These are phyloP conservation scores for Beauveria sp. DNA, from an alignment of 2,329 filamentous ascomycete species.

Conservation along the genomic window DNA sequence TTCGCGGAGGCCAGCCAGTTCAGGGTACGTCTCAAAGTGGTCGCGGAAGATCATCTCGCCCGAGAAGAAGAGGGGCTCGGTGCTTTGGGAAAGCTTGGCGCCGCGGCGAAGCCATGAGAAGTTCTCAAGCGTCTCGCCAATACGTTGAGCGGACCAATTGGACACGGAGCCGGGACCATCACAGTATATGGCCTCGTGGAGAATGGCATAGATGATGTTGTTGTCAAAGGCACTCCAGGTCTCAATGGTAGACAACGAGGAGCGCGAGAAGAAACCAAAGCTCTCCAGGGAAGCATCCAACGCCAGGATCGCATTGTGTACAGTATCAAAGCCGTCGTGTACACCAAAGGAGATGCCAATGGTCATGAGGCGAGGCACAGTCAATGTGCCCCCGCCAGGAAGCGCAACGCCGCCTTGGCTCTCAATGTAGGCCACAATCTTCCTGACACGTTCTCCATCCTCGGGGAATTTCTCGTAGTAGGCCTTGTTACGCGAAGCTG, in stretches of 20 bases:
- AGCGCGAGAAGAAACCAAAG: slow-evolving; percentile 67
- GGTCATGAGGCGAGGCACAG: slow-evolving; percentile 66
- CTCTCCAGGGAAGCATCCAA: slow-evolving; percentile 66
- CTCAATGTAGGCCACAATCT: slow-evolving; percentile 58
- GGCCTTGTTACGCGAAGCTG: slow-evolving; percentile 62
- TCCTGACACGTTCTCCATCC: slow-evolving; percentile 61
- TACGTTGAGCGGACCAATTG: slow-evolving; percentile 66
- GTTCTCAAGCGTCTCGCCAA: slow-evolving; percentile 41
- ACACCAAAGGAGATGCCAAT: slow-evolving; percentile 72
- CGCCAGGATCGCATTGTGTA: slow-evolving; percentile 68
- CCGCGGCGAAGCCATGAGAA: slow-evolving; percentile 44
- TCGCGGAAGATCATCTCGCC: slow-evolving; percentile 90
- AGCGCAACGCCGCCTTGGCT: slow-evolving; percentile 50
- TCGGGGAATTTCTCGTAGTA: slow-evolving; percentile 85
- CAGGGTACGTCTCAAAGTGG: slow-evolving; percentile 74
- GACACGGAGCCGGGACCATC: slow-evolving; percentile 55
- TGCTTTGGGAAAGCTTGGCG: slow-evolving; percentile 17
- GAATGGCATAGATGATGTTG: slow-evolving; percentile 72
- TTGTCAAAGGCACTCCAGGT: slow-evolving; percentile 62
- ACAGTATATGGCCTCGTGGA: slow-evolving; percentile 87
- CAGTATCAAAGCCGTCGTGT: slow-evolving; percentile 66
- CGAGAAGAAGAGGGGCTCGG: slow-evolving; percentile 64
- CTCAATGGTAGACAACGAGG: slow-evolving; percentile 64
- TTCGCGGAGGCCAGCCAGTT: slow-evolving; percentile 60
- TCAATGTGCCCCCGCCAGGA: slow-evolving; percentile 66